These are phyloP conservation scores for Bullera alba DNA, from an alignment of 768 basidiomycete species.

Conservation along the genomic window DNA sequence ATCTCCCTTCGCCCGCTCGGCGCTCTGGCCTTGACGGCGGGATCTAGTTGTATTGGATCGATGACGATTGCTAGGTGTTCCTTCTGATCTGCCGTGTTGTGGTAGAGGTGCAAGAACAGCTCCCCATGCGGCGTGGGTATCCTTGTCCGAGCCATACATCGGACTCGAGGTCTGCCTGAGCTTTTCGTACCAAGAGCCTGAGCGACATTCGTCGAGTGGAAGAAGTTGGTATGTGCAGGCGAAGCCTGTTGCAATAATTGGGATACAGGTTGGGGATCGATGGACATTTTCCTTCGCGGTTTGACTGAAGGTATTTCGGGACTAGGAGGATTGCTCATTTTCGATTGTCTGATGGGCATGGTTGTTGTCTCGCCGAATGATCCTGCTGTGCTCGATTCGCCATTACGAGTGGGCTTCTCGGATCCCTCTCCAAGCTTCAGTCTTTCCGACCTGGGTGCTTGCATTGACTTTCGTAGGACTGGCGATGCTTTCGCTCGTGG, in stretches of 20 bases:
- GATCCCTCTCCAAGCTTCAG: constrained; percentile 21
- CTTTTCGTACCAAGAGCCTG: background rate
- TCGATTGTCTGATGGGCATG: background rate
- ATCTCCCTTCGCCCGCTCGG: constrained; percentile 55
- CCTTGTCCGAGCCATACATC: constrained; percentile 93
- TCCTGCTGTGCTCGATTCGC: background rate
- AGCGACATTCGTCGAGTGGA: constrained; percentile 5
- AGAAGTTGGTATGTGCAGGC: constrained; percentile 13
- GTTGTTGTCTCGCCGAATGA: background rate
- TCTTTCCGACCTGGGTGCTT: constrained; percentile 40
- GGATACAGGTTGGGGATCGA: constrained; percentile 34
- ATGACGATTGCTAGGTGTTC: constrained; percentile 95
- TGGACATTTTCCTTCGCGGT: constrained; percentile 36
- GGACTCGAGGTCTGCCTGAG: constrained; percentile 52
- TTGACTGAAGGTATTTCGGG: constrained; percentile 1
- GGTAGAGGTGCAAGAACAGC: constrained; percentile 87
- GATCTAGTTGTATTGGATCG: constrained; percentile 74
- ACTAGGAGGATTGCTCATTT: background rate
- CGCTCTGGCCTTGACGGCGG: constrained; percentile 14
- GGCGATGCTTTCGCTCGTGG: constrained; percentile 1
- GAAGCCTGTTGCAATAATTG: constrained; percentile 29
- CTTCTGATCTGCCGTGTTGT: constrained; percentile 83
- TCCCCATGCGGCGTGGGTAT: constrained; percentile 94
- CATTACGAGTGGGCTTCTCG: background rate
- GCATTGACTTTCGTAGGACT: constrained; percentile 25